A percentile compares a stretch with the other conserved stretches of the same genome.
Conservation (phyloP, 2,329 filamentous ascomycete genomes). For the Paecilomyces niveus region DNA sequence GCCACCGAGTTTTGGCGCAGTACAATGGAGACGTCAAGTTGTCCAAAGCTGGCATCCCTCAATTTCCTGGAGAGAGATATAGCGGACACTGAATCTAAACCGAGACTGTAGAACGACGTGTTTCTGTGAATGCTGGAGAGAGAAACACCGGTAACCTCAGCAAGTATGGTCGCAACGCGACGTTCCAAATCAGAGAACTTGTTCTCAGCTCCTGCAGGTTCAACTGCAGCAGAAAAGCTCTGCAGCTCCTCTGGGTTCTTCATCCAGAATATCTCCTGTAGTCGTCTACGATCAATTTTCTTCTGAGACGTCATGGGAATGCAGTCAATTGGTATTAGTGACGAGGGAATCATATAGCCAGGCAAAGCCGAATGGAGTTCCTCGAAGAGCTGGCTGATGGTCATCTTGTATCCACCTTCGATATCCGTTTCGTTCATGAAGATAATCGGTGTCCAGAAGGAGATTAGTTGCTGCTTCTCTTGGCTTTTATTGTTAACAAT, state of each 20-base stretch:
- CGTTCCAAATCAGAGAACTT: constrained; percentile 52
- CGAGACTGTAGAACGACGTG: constrained; percentile 69
- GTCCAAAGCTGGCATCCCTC: constrained; percentile 35
- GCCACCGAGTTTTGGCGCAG: constrained; percentile 62
- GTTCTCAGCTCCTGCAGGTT: constrained; percentile 20
- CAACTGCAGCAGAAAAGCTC: constrained; percentile 20
- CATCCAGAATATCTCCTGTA: constrained; percentile 44
- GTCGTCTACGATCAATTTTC: constrained; percentile 58
- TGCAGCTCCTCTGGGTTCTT: constrained; percentile 44
- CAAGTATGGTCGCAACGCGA: constrained; percentile 49
- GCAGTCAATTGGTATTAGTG: constrained; percentile 60
- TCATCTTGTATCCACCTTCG: not conserved
- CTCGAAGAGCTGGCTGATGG: constrained; percentile 46
- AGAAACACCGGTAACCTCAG: constrained; percentile 43
- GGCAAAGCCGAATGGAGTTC: constrained; percentile 54
- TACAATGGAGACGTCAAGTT: constrained; percentile 61
- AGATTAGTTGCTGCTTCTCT: constrained; percentile 50
- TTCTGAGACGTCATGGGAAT: constrained; percentile 69
- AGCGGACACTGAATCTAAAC: constrained; percentile 75
- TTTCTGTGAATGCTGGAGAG: constrained; percentile 49
- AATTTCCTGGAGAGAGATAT: constrained; percentile 61
- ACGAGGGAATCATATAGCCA: constrained; percentile 71
- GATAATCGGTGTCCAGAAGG: constrained; percentile 58
- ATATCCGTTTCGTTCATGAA: not conserved
- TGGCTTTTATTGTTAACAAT: constrained; percentile 41